phyloP scores from a whole-genome alignment of 495 filamentous ascomycete species.

The Entonaema liquescens region DNA sequence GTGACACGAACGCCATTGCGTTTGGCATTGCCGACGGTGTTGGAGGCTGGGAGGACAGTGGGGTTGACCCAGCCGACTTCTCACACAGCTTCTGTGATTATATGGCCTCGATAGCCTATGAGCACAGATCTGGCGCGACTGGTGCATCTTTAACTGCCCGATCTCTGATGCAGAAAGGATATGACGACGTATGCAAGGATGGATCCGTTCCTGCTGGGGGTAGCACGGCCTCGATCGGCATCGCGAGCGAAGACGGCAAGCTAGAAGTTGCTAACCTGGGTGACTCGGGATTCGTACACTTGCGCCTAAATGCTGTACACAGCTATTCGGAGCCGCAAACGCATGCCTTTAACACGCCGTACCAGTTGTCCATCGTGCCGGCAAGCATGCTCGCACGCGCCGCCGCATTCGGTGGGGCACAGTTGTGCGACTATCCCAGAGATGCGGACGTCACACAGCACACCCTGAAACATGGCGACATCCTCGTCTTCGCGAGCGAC shows the following conservation, averaged over 20 bases:
- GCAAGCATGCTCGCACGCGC: conserved; percentile 77
- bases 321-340: conserved; percentile 86
- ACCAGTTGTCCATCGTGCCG: conserved; percentile 90
- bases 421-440: conserved; percentile 79
- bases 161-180: conserved; percentile 81
- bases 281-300: conserved; percentile 92
- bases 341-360: conserved; percentile 97
- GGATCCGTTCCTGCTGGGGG: conserved; percentile 79
- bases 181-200: conserved; percentile 80
- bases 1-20: conserved; percentile 67
- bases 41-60: conserved; percentile 90
- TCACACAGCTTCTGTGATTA: conserved; percentile 92
- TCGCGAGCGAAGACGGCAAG: conserved; percentile 71
- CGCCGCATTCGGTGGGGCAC: conserved; percentile 80
- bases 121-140: conserved; percentile 47
- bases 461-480: conserved; percentile 84
- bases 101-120: conserved; percentile 78
- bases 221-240: conserved; percentile 86
- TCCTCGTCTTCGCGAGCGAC: conserved; percentile 90
- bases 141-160: conserved; percentile 64
- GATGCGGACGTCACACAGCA: conserved; percentile 84
- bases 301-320: conserved; percentile 84
- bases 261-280: conserved; percentile 94
- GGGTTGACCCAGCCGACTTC: conserved; percentile 93
- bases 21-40: conserved; percentile 95